phyloP scores from a whole-genome alignment of 108 stramenopile genomes.

The Nannochloropsis oceanica region DNA sequence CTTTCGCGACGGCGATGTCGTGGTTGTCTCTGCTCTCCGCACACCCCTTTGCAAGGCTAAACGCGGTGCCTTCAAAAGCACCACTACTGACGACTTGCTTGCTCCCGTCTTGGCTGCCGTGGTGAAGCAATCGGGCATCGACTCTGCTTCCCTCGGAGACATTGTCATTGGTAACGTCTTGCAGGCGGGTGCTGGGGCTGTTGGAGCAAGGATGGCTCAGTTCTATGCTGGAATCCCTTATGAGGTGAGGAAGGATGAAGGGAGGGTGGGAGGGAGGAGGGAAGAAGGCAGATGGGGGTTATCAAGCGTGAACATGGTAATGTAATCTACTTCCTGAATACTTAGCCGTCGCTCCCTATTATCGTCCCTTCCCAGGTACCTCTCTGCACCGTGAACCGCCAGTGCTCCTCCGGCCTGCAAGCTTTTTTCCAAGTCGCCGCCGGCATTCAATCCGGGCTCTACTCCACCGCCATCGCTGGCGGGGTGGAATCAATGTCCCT shows the following conservation, averaged over 20 bases:
- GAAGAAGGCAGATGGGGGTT: neutral
- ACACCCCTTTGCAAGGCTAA: slow-evolving; percentile 38
- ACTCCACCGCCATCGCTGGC: slow-evolving; percentile 68
- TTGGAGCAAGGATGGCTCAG: slow-evolving; percentile 73
- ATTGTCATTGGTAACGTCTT: slow-evolving; percentile 84
- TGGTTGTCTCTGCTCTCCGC: slow-evolving; percentile 35
- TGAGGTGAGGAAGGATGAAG: neutral
- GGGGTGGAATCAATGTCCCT: slow-evolving; percentile 80
- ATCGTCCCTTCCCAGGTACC: slow-evolving; percentile 37
- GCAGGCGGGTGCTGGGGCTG: slow-evolving; percentile 63
- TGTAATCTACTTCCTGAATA: neutral
- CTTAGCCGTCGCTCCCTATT: neutral
- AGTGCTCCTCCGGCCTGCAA: slow-evolving; percentile 85
- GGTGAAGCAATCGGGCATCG: slow-evolving; percentile 23
- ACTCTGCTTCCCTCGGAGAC: slow-evolving; percentile 46
- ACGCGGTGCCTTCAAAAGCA: slow-evolving; percentile 42
- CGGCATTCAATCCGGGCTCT: slow-evolving; percentile 53
- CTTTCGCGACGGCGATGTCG: slow-evolving; percentile 28
- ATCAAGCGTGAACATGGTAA: no score
- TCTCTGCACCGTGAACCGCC: slow-evolving; percentile 66
- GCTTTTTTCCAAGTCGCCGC: slow-evolving; percentile 73
- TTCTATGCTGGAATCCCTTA: slow-evolving; percentile 61
- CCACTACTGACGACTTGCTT: slow-evolving; percentile 38
- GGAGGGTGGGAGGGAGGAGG: neutral
- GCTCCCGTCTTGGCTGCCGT: slow-evolving; percentile 26